Base-by-base conservation (phyloP, 2,329 filamentous ascomycete species). In the Aspergillus fijiensis region DNA sequence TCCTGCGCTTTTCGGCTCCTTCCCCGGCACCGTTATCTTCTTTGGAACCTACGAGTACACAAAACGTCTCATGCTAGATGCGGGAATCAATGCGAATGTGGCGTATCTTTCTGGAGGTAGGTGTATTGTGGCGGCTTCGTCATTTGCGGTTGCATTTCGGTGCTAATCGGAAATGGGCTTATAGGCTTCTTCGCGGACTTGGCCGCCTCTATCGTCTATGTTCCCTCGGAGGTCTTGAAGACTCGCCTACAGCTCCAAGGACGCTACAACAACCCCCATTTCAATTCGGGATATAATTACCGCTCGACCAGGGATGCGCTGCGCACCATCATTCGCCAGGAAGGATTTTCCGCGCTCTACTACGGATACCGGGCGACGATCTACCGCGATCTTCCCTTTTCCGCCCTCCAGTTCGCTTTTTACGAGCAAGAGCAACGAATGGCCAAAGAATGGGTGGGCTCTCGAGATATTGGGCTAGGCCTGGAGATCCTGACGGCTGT, bases 311-410 rank as follows among this genome's bases (percentile, higher is more conserved):
- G 88, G 56, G 90, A 99, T 76, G 96, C 95, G 2, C 87, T 89
- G 14, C 87, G 89, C 67, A 96, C 92, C 0, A 98, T 99, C 60
- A 84, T 92, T 16, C 87, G 87, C 45, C 83, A 84, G 48, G 95
- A 99, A 79, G 96, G 95, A 0, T 82, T 92, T 57, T 82, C 86
- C 0, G 95, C 96, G 19, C 84, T 99, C 25, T 99, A 97, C 75
- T 89, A 96, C 69, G 95, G 95, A n/a, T 99, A 96, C 80, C 95
- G 95, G 75, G 95, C 95, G 11, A 99, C 95, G 0, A 86, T 99
- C 3, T 95, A 91, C 78, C 89, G 95, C 60, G 95, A 99, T 70
- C 83, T 99, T 23, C 95, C 95, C 1, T 99, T 97, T 73, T 98
- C 94, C 0, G 95, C 95, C 0, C 80, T 99, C 11, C 95, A 99